A percentile compares a stretch with the other conserved stretches of the same genome.
Evolutionary conservation across 148 eudicot genomes (phyloP).

Genomic region (Vaccinium vitisidaea): DNA sequence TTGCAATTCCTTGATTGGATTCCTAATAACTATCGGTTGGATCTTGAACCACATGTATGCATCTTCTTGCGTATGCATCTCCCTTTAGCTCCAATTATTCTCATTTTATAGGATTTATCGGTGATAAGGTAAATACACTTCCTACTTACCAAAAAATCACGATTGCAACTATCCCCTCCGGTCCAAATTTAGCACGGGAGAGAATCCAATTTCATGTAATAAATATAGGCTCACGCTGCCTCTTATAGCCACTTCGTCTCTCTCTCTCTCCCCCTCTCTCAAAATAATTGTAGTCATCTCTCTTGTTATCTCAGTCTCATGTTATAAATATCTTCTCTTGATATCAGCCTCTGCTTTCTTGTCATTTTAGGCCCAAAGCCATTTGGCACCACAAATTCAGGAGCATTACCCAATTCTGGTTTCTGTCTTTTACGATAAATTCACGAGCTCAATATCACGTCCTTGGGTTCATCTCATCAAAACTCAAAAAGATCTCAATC

Average conservation of each 20-base stretch:
- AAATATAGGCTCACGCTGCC: background rate
- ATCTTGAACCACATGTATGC: too few species aligned
- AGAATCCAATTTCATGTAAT: too few species aligned
- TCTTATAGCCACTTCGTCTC: background rate
- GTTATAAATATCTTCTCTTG: background rate
- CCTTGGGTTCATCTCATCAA: background rate
- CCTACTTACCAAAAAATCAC: too few species aligned
- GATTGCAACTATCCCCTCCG: too few species aligned
- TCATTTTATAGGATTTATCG: too few species aligned
- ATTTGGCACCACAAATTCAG: conserved; percentile 28
- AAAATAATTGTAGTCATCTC: background rate
- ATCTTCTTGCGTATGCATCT: too few species aligned
- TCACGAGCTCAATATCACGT: background rate
- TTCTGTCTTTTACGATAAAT: background rate
- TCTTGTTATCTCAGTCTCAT: background rate
- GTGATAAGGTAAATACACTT: too few species aligned
- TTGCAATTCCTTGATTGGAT: too few species aligned
- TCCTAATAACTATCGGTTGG: too few species aligned
- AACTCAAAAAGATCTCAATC: background rate
- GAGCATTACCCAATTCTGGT: background rate
- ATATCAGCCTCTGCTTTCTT: conserved; percentile 10
- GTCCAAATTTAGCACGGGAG: too few species aligned
- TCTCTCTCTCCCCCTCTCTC: background rate
- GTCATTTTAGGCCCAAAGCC: conserved; percentile 16
- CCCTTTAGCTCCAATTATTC: too few species aligned